These are phyloP conservation scores for Pelargonium exstipulatum DNA, from an alignment of 441 rosid species.

Conservation along the genomic window DNA sequence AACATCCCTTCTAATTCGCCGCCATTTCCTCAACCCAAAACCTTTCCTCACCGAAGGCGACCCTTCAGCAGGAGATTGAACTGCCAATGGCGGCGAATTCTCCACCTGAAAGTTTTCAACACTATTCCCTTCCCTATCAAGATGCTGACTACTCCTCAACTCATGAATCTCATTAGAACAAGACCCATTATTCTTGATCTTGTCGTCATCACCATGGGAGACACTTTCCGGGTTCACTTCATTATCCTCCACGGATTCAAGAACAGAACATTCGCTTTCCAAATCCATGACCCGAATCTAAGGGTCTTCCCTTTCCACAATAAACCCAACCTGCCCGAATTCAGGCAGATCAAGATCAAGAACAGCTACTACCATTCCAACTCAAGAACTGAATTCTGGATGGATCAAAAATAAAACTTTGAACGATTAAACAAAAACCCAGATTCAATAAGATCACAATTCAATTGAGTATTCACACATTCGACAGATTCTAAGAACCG, in stretches of 20 bases:
- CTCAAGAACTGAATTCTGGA: not conserved
- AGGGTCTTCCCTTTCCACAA: too few relatives aligned
- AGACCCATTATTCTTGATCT: slow-evolving; percentile 34
- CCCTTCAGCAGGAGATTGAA: slow-evolving; percentile 25
- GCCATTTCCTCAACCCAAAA: slow-evolving; percentile 69
- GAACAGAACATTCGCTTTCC: slow-evolving; percentile 36
- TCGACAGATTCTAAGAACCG: not conserved
- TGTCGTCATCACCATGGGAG: slow-evolving; percentile 22
- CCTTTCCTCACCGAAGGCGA: slow-evolving; percentile 44
- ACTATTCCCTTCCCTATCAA: slow-evolving; percentile 19
- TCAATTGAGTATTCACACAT: not conserved
- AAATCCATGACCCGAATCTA: slow-evolving; percentile 35
- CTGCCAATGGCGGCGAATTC: slow-evolving; percentile 18
- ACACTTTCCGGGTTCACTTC: slow-evolving; percentile 29
- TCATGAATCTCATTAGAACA: slow-evolving; percentile 24
- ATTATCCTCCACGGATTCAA: slow-evolving; percentile 50
- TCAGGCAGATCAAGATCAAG: not conserved
- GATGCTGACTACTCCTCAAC: slow-evolving; percentile 17
- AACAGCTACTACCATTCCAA: not conserved
- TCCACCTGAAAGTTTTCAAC: slow-evolving; percentile 21
- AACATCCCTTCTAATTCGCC: slow-evolving; percentile 48
- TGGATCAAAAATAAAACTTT: not conserved
- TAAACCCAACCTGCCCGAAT: not conserved
- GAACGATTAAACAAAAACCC: not conserved
- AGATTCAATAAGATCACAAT: not conserved